Base-by-base conservation (phyloP, 2,329 filamentous ascomycete species). In the Acephala macrosclerotiorum region DNA sequence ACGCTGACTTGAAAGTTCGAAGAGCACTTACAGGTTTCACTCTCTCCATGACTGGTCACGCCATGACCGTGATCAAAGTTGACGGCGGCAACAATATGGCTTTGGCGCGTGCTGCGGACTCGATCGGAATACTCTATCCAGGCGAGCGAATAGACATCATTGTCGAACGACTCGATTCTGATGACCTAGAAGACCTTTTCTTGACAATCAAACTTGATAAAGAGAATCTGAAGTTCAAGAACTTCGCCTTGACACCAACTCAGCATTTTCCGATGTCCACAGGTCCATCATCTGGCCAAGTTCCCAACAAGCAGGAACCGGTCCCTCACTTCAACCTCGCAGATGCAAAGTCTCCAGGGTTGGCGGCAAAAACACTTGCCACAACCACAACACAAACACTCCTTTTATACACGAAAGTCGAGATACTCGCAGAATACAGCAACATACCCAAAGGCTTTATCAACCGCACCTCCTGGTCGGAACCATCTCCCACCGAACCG, bases 141-240 rank as follows among this genome's bases (percentile, higher is more conserved):
- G 81, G 81, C 12, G 80, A 83, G 63, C 77, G 81, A 42, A 77
- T 82, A 68, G 80, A 82, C 56, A 8, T 69, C 8, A 20, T 70
- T 1, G 16, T 68, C 4, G 22, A 65, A 26, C 53, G 40, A 18
- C 16, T 61, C 22, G 4, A 47, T 1, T 36, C 29, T 36, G 11
- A 20, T 26, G 26, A 25, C 18, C 33, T 42, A 26, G n/a, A 49
- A 33, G 36, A 38, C 7, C 7, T 14, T 8, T 8, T 38, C 36
- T 73, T 66, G 4, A 67, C 71, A 14, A 49, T 72, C 18, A 26
- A 64, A 40, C 69, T 80, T 16, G 78, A 81, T 66, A 69, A 75
- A 63, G 75, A 77, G 29, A 77, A 77, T 65, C 82, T 83, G 73
- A 81, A 77, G 66, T 81, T 79, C 64, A 74, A 78, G 16, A 83